Percentiles rank a stretch among this genome's conserved stretches.
Evolutionary conservation across 495 filamentous ascomycete species (phyloP).

Genomic region (Penicillium subrubescens): DNA sequence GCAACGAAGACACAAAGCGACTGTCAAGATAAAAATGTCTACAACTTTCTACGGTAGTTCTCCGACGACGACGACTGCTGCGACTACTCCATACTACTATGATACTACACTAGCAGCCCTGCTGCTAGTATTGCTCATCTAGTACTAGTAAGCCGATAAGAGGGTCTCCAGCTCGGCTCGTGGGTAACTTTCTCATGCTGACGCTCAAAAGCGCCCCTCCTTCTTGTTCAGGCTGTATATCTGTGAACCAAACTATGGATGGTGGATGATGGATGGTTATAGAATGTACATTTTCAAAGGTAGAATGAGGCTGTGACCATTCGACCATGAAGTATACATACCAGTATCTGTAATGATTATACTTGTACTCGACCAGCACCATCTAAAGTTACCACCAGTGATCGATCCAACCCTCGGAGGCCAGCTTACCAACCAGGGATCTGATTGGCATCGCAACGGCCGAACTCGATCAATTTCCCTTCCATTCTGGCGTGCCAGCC

Average conservation of each 20-base stretch:
- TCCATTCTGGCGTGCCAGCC: constrained; percentile 6
- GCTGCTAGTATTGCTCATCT: neutral
- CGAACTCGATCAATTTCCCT: constrained; percentile 2
- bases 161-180: neutral
- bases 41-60: neutral
- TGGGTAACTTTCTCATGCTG: constrained; percentile 1
- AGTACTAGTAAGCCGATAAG: neutral
- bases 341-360: neutral
- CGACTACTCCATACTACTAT: neutral
- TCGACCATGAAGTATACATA: neutral
- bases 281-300: neutral
- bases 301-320: neutral
- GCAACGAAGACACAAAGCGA: neutral
- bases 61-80: neutral
- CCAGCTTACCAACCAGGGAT: neutral
- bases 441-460: constrained; percentile 3
- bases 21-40: neutral
- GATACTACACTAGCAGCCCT: neutral
- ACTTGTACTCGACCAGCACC: neutral
- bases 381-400: neutral
- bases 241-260: neutral
- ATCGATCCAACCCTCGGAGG: neutral
- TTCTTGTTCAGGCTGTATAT: neutral
- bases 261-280: neutral
- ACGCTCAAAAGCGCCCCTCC: neutral